Percentiles rank a stretch among this genome's conserved stretches.
phyloP scores from a whole-genome alignment of 805 yeast genomes.

The Aciculoconidium aculeatum region DNA sequence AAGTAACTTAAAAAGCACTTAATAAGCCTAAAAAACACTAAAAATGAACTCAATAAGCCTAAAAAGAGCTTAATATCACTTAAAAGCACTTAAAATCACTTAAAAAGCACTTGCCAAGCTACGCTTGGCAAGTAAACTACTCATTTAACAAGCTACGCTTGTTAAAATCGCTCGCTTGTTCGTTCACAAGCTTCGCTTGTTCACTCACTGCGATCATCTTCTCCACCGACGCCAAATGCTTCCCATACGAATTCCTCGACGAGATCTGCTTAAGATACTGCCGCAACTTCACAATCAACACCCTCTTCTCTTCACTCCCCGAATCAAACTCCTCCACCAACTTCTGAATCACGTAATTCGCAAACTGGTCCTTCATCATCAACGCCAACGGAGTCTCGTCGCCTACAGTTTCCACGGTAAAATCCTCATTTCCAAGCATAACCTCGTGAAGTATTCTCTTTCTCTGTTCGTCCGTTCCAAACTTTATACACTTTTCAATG shows the following conservation, averaged over 20 bases:
- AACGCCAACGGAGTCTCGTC: slow-evolving; percentile 70
- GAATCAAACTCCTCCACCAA: slow-evolving; percentile 73
- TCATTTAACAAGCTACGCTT: too few relatives aligned
- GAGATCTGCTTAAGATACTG: slow-evolving; percentile 73
- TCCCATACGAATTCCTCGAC: slow-evolving; percentile 60
- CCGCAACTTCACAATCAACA: slow-evolving; percentile 68
- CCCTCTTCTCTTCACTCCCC: slow-evolving; percentile 56
- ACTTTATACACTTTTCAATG: slow-evolving; percentile 85
- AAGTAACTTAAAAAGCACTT: too few relatives aligned
- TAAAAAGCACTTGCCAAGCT: too few relatives aligned
- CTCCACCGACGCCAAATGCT: slow-evolving; percentile 79
- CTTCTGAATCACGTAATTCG: slow-evolving; percentile 95
- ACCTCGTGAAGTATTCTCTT: slow-evolving; percentile 60
- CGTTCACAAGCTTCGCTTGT: too few relatives aligned
- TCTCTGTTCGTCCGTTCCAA: slow-evolving; percentile 62
- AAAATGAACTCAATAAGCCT: too few relatives aligned
- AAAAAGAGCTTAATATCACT: too few relatives aligned
- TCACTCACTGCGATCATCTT: slow-evolving; percentile 57
- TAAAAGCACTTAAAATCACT: too few relatives aligned
- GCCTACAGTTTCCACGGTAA: slow-evolving; percentile 41
- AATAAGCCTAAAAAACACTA: too few relatives aligned
- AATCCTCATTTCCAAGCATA: slow-evolving; percentile 45
- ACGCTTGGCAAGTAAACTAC: too few relatives aligned
- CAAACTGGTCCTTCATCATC: slow-evolving; percentile 98
- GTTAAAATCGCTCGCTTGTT: too few relatives aligned